A percentile compares a stretch with the other conserved stretches of the same genome.
These are phyloP conservation scores for Scutellaria barbata DNA, from an alignment of 257 asterid genomes.

Conservation along the genomic window DNA sequence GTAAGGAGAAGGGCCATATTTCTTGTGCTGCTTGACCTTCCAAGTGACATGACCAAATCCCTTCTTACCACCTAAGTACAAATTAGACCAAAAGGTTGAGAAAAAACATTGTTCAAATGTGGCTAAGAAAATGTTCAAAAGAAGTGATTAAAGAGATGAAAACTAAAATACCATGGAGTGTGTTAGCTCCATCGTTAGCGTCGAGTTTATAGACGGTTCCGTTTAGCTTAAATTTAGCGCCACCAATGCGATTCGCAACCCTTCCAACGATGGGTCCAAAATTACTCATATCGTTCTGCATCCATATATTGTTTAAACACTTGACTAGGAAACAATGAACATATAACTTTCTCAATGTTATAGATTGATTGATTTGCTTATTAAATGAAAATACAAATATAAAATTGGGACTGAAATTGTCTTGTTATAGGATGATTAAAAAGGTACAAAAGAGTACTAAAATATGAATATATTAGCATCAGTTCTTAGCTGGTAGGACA, in stretches of 20 bases:
- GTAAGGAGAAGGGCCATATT: slow-evolving; percentile 48
- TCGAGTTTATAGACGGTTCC: slow-evolving; percentile 66
- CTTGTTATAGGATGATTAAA: background rate
- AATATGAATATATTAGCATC: background rate
- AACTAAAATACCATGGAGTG: slow-evolving; percentile 64
- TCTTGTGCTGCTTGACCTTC: slow-evolving; percentile 57
- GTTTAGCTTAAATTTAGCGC: slow-evolving; percentile 72
- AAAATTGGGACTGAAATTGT: background rate
- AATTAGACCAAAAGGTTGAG: background rate
- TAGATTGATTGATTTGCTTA: background rate
- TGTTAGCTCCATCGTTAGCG: slow-evolving; percentile 69
- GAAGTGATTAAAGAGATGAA: no score
- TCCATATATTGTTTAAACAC: background rate
- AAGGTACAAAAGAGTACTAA: background rate
- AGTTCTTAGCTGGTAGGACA: background rate
- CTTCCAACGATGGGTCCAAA: slow-evolving; percentile 87
- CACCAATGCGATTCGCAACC: slow-evolving; percentile 82
- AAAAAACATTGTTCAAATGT: background rate
- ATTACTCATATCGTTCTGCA: slow-evolving; percentile 58
- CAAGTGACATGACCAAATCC: slow-evolving; percentile 77
- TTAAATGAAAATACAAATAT: background rate
- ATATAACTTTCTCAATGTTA: background rate
- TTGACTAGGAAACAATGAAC: no score
- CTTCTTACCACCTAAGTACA: slow-evolving; percentile 62
- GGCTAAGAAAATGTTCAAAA: no score